Base-by-base conservation (phyloP, 441 rosid genomes). In the Aleurites moluccanus region DNA sequence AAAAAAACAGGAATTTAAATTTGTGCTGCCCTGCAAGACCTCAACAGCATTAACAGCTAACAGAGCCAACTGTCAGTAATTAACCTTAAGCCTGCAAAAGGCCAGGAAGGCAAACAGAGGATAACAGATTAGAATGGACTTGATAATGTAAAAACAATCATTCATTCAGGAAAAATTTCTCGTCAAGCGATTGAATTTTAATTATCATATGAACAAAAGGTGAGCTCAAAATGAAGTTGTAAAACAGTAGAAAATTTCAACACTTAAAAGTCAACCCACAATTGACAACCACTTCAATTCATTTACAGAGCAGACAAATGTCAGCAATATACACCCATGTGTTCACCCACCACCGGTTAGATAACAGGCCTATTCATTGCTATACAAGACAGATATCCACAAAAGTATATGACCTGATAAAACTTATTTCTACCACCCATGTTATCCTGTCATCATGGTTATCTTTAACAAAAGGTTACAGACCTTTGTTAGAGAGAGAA, bases 281-380 rank as follows among this genome's bases (percentile, higher is more conserved):
- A 27, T 30, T 40, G 50, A 40, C 45, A 72, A 25, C 56, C 50
- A 27, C 40, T 57, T 9, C 75, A 73, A 35, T 73, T 71, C 81
- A 80, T 83, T 86, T 73, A 76, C 82, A 78, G 10, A 27, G 80
- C 79, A 80, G 67, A 62, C 70, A 73, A 30, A 25, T 70, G 84
- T 73, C 82, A 80, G 80, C 81, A 64, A 79, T 79, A 77, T 72
- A 80, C 79, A 75, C 45, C 30, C 38, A 67, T 67, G 38, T 6
- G 69, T 73, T 60, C 57, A 60, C 33, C 33, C 35, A 68, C 73
- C 69, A 6, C 75, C 25, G 16, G 76, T 73, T 73, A 80, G 78
- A 77, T 65, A 81, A 75, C 63, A 69, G 77, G 63, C 65, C 72
- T 52, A 40, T 57, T 69, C 79, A 56, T 6, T 75, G 27, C 21